A percentile compares a stretch with the other conserved stretches of the same genome.
Conservation (phyloP, 1,284 basidiomycete species). For the Anthracocystis setariae region DNA sequence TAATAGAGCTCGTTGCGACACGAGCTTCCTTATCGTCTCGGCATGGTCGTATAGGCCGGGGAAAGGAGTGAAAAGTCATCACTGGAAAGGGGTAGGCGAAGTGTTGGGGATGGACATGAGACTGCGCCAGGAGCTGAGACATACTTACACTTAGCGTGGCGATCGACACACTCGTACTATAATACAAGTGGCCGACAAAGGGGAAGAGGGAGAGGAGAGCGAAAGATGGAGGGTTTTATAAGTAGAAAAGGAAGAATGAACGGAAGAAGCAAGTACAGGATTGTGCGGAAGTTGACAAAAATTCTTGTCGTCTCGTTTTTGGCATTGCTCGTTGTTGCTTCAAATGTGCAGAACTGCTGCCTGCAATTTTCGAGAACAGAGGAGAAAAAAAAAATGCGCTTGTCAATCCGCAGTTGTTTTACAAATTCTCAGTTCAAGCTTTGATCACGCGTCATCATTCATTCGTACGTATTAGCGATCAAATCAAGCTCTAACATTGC, state of each 20-base stretch:
- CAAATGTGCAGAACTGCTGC: constrained; percentile 12
- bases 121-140: constrained; percentile 1
- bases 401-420: constrained; percentile 23
- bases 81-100: constrained; percentile 26
- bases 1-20: constrained; percentile 61
- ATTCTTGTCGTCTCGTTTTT: constrained; percentile 10
- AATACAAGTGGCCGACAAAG: constrained; percentile 38
- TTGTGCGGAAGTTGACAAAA: constrained; percentile 11
- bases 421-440: constrained; percentile 3
- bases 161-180: constrained; percentile 32
- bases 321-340: constrained; percentile 2
- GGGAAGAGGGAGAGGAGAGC: not conserved
- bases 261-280: not conserved
- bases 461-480: constrained; percentile 24
- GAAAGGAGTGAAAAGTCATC: constrained; percentile 65
- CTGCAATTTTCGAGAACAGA: constrained; percentile 14
- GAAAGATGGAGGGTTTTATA: not conserved
- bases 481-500: not conserved
- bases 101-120: not conserved
- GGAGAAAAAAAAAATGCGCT: constrained; percentile 10
- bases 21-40: constrained; percentile 67
- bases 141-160: constrained; percentile 36
- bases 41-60: constrained; percentile 68
- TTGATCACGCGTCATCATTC: not conserved
- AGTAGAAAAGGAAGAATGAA: not conserved